Evolutionary conservation across 2,329 filamentous ascomycete species (phyloP).

Genomic region (Sarocladium oryzae): DNA sequence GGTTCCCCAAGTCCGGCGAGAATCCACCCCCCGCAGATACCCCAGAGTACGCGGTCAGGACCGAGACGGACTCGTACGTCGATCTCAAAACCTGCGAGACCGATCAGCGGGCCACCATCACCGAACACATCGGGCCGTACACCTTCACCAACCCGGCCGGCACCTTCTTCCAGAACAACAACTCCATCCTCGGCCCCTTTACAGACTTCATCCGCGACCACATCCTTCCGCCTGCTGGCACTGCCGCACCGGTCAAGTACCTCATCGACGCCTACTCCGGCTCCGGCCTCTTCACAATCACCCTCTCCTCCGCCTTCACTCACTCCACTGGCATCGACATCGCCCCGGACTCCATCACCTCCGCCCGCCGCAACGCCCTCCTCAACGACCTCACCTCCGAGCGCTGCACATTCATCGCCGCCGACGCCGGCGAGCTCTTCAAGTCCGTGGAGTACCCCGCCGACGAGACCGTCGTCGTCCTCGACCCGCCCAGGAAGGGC

Average conservation of each 20-base stretch:
- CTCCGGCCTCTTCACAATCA: constrained; percentile 94
- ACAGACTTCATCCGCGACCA: constrained; percentile 79
- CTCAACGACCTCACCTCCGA: constrained; percentile 63
- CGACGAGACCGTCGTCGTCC: constrained; percentile 83
- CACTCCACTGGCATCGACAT: constrained; percentile 89
- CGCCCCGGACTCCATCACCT: constrained; percentile 68
- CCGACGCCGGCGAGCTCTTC: constrained; percentile 82
- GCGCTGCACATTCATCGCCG: constrained; percentile 79
- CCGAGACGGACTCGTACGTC: constrained; percentile 50
- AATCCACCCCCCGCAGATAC: constrained; percentile 20
- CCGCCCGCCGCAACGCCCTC: constrained; percentile 69
- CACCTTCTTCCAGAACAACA: constrained; percentile 99
- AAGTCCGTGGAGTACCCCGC: constrained; percentile 64
- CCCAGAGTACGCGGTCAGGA: constrained; percentile 32
- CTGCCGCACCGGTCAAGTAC: constrained; percentile 55
- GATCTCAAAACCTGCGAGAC: constrained; percentile 88
- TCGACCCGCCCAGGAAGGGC: constrained; percentile 94
- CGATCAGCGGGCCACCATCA: constrained; percentile 72
- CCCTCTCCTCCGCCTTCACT: constrained; percentile 77
- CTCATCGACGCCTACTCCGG: constrained; percentile 98
- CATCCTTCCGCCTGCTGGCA: constrained; percentile 52
- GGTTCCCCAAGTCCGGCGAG: constrained; percentile 46
- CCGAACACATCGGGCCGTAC: constrained; percentile 82
- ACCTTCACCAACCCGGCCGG: constrained; percentile 87
- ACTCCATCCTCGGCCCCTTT: constrained; percentile 85